Evolutionary conservation across 2,329 filamentous ascomycete species (phyloP).

Genomic region (Neofusicoccum cordaticola): DNA sequence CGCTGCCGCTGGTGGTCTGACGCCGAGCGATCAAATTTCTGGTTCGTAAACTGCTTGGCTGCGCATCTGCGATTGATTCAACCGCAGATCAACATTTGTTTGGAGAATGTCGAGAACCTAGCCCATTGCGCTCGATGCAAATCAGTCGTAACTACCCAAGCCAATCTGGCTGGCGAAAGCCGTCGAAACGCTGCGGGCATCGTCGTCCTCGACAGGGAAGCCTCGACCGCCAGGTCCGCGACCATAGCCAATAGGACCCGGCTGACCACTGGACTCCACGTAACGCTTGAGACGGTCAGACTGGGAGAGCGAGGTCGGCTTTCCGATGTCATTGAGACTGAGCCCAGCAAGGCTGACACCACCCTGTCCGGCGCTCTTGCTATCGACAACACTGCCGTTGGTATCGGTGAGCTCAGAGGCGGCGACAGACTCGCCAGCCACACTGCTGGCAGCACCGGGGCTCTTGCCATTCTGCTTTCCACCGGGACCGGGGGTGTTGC

Average conservation of each 20-base stretch:
- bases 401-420: conserved; percentile 87
- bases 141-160: conserved; percentile 59
- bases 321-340: conserved; percentile 67
- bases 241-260: conserved; percentile 33
- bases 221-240: conserved; percentile 41
- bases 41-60: conserved; percentile 4
- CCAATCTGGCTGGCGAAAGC: conserved; percentile 95
- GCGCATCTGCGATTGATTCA: background rate
- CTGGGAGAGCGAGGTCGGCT: conserved; percentile 72
- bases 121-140: background rate
- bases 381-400: conserved; percentile 72
- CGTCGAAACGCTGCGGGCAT: conserved; percentile 92
- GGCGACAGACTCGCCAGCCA: conserved; percentile 89
- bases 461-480: conserved; percentile 49
- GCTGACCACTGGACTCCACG: conserved; percentile 77
- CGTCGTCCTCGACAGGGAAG: conserved; percentile 68
- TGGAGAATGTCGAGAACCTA: conserved; percentile 1
- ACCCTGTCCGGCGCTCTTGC: conserved; percentile 73
- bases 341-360: conserved; percentile 87
- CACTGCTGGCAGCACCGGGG: conserved; percentile 61
- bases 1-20: background rate
- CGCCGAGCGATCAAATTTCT: conserved; percentile 1
- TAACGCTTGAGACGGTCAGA: conserved; percentile 92
- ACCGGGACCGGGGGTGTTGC: conserved; percentile 64
- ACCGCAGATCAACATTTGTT: background rate